Evolutionary conservation across 2,329 filamentous ascomycete species (phyloP).

Genomic region (Talaromyces sp.): DNA sequence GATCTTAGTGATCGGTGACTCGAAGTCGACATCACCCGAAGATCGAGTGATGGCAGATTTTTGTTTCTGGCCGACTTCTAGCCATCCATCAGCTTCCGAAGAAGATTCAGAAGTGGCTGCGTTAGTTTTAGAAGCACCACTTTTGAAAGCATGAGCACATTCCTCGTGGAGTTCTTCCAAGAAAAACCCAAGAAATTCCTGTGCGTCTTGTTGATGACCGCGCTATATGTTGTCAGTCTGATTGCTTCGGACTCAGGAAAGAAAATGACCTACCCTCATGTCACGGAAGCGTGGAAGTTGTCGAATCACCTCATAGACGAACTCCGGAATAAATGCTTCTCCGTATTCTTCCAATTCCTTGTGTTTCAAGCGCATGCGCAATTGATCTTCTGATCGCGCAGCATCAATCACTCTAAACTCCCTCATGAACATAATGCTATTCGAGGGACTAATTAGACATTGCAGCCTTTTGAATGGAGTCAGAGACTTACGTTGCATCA

Average conservation of each 20-base stretch:
- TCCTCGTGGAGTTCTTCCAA: slow-evolving; percentile 92
- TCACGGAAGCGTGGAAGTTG: slow-evolving; percentile 82
- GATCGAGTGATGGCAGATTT: slow-evolving; percentile 81
- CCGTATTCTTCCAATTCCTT: slow-evolving; percentile 87
- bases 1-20: slow-evolving; percentile 87
- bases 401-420: slow-evolving; percentile 86
- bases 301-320: slow-evolving; percentile 90
- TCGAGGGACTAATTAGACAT: slow-evolving; percentile 16
- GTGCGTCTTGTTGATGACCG: slow-evolving; percentile 95
- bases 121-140: slow-evolving; percentile 47
- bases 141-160: slow-evolving; percentile 72
- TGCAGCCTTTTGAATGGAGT: neutral
- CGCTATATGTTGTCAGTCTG: slow-evolving; percentile 52
- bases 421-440: slow-evolving; percentile 88
- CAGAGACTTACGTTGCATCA: slow-evolving; percentile 76
- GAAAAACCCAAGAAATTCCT: slow-evolving; percentile 92
- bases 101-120: slow-evolving; percentile 42
- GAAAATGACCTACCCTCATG: slow-evolving; percentile 68
- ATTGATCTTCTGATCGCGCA: slow-evolving; percentile 68
- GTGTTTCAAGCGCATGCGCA: slow-evolving; percentile 70
- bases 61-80: slow-evolving; percentile 91
- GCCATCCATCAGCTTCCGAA: slow-evolving; percentile 66
- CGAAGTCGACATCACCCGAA: slow-evolving; percentile 67
- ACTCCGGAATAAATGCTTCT: slow-evolving; percentile 87
- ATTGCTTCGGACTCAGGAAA: neutral